A percentile compares a stretch with the other conserved stretches of the same genome.
These are phyloP conservation scores for Cladorrhinum sp. DNA, from an alignment of 2,329 filamentous ascomycete species.

Conservation along the genomic window DNA sequence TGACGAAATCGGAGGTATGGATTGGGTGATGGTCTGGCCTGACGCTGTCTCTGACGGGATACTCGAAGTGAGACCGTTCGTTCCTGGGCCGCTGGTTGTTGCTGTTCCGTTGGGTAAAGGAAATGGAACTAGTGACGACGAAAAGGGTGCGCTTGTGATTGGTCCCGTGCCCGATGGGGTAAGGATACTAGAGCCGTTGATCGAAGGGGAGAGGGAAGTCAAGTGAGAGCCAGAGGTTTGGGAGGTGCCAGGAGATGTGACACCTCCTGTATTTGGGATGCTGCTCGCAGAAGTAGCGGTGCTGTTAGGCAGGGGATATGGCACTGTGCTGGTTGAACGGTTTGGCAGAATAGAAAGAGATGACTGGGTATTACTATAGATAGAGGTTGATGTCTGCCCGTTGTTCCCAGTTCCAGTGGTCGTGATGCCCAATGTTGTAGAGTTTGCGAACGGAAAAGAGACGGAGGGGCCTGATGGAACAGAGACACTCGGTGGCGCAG, in stretches of 20 bases:
- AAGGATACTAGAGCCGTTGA: not conserved
- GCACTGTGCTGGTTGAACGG: not conserved
- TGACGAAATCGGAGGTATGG: not conserved
- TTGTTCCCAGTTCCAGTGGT: not conserved
- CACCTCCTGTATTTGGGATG: not conserved
- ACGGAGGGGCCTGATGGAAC: not conserved
- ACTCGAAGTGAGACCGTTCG: not conserved
- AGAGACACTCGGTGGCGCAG: not conserved
- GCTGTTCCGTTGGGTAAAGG: slow-evolving; percentile 16
- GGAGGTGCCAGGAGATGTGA: not conserved
- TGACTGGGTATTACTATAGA: not conserved
- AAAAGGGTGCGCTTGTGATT: not conserved
- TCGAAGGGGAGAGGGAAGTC: not conserved
- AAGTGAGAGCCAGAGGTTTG: not conserved
- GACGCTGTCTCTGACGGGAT: not conserved
- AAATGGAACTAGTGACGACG: slow-evolving; percentile 14
- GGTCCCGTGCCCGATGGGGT: not conserved
- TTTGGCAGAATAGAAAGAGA: not conserved
- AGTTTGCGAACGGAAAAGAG: slow-evolving; percentile 4
- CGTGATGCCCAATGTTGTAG: not conserved
- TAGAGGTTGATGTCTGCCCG: not conserved
- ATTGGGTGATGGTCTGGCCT: not conserved
- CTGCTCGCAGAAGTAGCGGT: not conserved
- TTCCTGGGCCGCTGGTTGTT: not conserved
- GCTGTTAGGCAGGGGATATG: slow-evolving; percentile 9